Evolutionary conservation across 2,329 filamentous ascomycete species (phyloP).

Genomic region (Calonectria naviculata): DNA sequence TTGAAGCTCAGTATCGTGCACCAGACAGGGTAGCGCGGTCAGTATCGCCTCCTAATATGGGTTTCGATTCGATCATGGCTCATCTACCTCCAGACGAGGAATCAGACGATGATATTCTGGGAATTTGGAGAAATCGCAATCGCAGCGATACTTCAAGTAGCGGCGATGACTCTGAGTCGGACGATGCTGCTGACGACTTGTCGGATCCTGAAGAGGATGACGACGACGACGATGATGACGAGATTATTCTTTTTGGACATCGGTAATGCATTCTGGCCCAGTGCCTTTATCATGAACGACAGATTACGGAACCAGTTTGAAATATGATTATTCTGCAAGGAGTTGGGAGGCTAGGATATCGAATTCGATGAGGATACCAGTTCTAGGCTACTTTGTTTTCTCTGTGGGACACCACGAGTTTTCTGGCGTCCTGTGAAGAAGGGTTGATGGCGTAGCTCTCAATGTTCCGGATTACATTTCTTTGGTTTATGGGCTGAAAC

Average conservation of each 20-base stretch:
- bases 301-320: constrained; percentile 11
- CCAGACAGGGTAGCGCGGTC: constrained; percentile 58
- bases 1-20: constrained; percentile 45
- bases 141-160: constrained; percentile 59
- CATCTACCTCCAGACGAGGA: constrained; percentile 52
- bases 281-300: background rate
- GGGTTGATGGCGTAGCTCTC: background rate
- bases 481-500: background rate
- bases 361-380: constrained; percentile 22
- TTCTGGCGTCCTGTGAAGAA: constrained; percentile 12
- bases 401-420: constrained; percentile 21
- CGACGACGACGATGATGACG: constrained; percentile 63
- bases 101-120: constrained; percentile 66
- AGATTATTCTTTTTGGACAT: constrained; percentile 63
- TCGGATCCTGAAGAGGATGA: constrained; percentile 56
- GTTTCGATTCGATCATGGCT: constrained; percentile 39
- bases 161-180: constrained; percentile 60
- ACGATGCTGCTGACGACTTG: constrained; percentile 52
- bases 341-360: constrained; percentile 34
- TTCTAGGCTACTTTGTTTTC: constrained; percentile 18
- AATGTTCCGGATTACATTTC: background rate
- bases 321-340: constrained; percentile 30
- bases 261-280: constrained; percentile 44
- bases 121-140: constrained; percentile 64
- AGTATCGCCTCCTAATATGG: constrained; percentile 51